phyloP scores from a whole-genome alignment of 2,329 filamentous ascomycete genomes.

The Fusarium miscanthi region DNA sequence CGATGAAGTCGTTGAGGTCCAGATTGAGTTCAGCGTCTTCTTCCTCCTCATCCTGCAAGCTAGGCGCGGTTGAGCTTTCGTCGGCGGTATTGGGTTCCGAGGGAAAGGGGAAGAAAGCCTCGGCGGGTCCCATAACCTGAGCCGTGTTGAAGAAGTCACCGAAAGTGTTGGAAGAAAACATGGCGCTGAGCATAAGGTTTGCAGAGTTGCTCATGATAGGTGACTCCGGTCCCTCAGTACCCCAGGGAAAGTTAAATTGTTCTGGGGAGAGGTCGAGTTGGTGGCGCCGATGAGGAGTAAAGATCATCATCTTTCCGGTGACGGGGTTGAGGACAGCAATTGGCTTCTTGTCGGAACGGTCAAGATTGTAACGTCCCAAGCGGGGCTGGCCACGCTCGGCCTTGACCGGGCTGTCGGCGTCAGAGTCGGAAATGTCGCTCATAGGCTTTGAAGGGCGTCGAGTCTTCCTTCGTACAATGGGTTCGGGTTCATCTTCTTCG shows the following conservation, averaged over 20 bases:
- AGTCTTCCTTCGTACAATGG: conserved; percentile 60
- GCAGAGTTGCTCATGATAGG: conserved; percentile 75
- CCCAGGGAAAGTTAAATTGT: conserved; percentile 63
- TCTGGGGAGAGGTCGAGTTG: conserved; percentile 66
- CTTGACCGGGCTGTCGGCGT: conserved; percentile 59
- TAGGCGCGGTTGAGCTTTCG: conserved; percentile 56
- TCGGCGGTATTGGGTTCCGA: conserved; percentile 68
- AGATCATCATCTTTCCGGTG: conserved; percentile 72
- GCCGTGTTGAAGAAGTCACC: conserved; percentile 69
- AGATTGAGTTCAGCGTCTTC: conserved; percentile 74
- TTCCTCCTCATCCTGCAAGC: conserved; percentile 62
- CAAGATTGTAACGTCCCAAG: conserved; percentile 65
- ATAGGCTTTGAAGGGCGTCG: conserved; percentile 53
- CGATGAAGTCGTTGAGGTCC: conserved; percentile 78
- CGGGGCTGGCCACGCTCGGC: conserved; percentile 64
- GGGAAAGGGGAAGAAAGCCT: conserved; percentile 79
- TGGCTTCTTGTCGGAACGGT: conserved; percentile 66
- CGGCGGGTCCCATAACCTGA: conserved; percentile 76
- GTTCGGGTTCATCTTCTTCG: conserved; percentile 67
- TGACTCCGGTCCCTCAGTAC: conserved; percentile 55
- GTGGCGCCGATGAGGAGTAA: conserved; percentile 63
- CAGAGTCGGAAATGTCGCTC: conserved; percentile 62
- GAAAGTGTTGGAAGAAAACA: conserved; percentile 68
- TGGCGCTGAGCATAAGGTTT: conserved; percentile 82
- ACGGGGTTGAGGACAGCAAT: conserved; percentile 68